A percentile compares a stretch with the other conserved stretches of the same genome.
These are phyloP conservation scores for Trametes maxima DNA, from an alignment of 768 basidiomycete species.

Conservation along the genomic window DNA sequence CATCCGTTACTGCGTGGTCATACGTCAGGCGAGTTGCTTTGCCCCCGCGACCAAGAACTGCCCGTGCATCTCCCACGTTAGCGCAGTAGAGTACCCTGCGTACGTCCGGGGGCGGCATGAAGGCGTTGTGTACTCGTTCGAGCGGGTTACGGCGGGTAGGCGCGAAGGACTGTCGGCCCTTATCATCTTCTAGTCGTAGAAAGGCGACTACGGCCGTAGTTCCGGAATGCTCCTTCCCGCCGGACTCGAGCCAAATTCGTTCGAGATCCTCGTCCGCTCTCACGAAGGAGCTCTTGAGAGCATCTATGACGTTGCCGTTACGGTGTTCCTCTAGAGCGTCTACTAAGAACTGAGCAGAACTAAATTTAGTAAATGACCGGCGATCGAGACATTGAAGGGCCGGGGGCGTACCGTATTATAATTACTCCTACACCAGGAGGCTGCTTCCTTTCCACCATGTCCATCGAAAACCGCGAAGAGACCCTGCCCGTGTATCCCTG, in stretches of 20 bases:
- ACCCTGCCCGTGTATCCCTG: slow-evolving; percentile 87
- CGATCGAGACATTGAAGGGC: background rate
- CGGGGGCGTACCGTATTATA: slow-evolving; percentile 77
- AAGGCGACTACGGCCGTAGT: slow-evolving; percentile 97
- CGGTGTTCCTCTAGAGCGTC: slow-evolving; percentile 62
- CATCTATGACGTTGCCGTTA: slow-evolving; percentile 69
- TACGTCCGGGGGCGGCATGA: slow-evolving; percentile 35
- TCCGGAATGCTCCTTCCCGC: slow-evolving; percentile 92
- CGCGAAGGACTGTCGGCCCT: slow-evolving; percentile 73
- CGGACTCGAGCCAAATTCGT: slow-evolving; percentile 80
- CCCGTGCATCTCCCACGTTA: slow-evolving; percentile 96
- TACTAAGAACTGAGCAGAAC: slow-evolving; percentile 55
- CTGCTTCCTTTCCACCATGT: slow-evolving; percentile 97
- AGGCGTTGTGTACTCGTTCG: slow-evolving; percentile 4
- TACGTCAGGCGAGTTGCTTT: slow-evolving; percentile 95
- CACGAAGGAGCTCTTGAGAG: slow-evolving; percentile 93
- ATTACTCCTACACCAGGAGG: slow-evolving; percentile 96
- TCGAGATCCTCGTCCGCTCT: slow-evolving; percentile 84
- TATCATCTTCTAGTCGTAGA: slow-evolving; percentile 83
- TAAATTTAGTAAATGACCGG: slow-evolving; percentile 3
- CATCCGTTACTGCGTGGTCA: slow-evolving; percentile 97
- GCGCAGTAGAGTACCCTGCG: slow-evolving; percentile 90
- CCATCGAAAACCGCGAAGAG: slow-evolving; percentile 99
- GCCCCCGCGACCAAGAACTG: slow-evolving; percentile 88
- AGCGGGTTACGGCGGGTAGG: slow-evolving; percentile 26